Base-by-base conservation (phyloP, 1,284 basidiomycete genomes). In the Rhodotorula sp. region DNA sequence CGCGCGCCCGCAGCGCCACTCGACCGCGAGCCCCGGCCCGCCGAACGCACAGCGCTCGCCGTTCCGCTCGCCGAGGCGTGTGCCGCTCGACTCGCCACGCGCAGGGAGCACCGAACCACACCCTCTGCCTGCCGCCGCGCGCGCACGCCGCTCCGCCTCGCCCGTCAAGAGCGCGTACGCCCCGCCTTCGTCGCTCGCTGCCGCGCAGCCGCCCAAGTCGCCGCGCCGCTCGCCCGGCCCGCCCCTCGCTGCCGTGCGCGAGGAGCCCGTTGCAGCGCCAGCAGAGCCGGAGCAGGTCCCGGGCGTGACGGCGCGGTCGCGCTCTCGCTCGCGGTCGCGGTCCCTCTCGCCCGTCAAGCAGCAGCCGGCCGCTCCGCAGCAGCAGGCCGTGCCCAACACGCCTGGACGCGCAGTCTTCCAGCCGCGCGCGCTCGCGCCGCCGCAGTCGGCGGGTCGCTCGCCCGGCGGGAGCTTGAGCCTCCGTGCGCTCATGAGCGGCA, bases 381-480 rank as follows among this genome's bases (percentile, higher is more conserved):
- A 27, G 42, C 23, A 34, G n/a, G 42, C 44, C 44, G 41, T 49
- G 12, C 34, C 34, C 34, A 34, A 34, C 34, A 60, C 65, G 45
- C 65, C 58, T 16, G 52, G 57, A 19, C 50, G 57, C 9, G 52
- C 45, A 8, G 34, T 60, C 46, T 69, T 70, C 60, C 56, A 66
- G 45, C 60, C 68, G 10, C 54, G 61, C 25, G 57, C 66, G 49
- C 56, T 74, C 54, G 69, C 67, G 10, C 66, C 64, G 25, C 68
- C 70, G 21, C 45, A 25, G 19, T 67, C 62, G 12, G 72, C 72
- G 3, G 65, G 68, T 21, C 64, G 74, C 4, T 68, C 69, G 9
- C 74, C 69, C 4, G 72, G 72, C 1, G 72, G 74, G 2, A 71
- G 65, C 8, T 53, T 75, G 7, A 68, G 66, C 2, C 50, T 75